Conservation (phyloP, 2,329 filamentous ascomycete species). For the Rutstroemia sp. region DNA sequence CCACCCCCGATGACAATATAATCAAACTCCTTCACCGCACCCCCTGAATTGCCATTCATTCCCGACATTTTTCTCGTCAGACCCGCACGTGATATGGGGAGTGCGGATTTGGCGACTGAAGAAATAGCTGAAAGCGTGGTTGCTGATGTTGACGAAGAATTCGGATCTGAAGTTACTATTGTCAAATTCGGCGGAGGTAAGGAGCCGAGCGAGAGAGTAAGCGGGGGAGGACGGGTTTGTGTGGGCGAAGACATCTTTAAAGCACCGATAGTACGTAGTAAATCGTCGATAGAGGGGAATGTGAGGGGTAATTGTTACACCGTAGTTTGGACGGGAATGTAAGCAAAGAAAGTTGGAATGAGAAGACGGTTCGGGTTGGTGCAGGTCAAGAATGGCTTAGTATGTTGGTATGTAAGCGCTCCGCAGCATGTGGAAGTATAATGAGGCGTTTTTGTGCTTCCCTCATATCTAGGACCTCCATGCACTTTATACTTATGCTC, state of each 20-base stretch:
- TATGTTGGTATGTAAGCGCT: constrained; percentile 6
- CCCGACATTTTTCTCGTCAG: constrained; percentile 2
- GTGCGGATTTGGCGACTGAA: constrained; percentile 2
- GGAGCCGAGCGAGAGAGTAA: not conserved
- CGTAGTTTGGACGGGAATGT: constrained; percentile 3
- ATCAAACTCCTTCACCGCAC: constrained; percentile 37
- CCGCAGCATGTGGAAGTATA: not conserved
- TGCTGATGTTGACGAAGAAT: constrained; percentile 2
- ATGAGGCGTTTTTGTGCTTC: not conserved
- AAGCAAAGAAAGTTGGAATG: not conserved
- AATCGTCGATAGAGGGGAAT: not conserved
- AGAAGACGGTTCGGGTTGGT: not conserved
- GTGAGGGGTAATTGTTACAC: constrained; percentile 7
- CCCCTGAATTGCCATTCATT: not conserved
- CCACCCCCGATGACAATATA: constrained; percentile 47
- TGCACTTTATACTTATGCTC: not conserved
- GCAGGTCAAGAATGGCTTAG: not conserved
- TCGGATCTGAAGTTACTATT: not conserved
- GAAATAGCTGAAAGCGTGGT: constrained; percentile 8
- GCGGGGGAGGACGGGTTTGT: not conserved
- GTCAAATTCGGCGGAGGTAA: not conserved
- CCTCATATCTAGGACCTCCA: not conserved
- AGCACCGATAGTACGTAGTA: not conserved
- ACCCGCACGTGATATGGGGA: constrained; percentile 7
- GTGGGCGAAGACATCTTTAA: not conserved